These are phyloP conservation scores for Diaporthe destruens DNA, from an alignment of 2,329 filamentous ascomycete genomes.

Conservation along the genomic window DNA sequence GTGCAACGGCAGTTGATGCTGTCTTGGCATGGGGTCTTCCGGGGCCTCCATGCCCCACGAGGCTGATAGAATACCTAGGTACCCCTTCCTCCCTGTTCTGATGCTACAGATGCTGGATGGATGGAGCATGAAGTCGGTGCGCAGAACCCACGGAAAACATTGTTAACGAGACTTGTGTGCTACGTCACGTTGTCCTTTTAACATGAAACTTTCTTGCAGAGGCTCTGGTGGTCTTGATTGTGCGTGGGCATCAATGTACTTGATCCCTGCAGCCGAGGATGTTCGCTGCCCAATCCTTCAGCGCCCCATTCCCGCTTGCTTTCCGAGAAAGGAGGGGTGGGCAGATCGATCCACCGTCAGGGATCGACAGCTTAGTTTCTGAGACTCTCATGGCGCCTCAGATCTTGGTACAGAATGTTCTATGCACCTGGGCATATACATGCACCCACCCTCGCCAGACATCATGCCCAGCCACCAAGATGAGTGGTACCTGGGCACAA, in stretches of 20 bases:
- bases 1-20: slow-evolving; percentile 26
- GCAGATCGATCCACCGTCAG: not conserved
- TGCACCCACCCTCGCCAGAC: not conserved
- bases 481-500: not conserved
- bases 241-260: not conserved
- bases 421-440: not conserved
- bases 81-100: not conserved
- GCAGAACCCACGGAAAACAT: slow-evolving; percentile 3
- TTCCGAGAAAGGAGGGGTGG: not conserved
- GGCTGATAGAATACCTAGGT: slow-evolving; percentile 14
- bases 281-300: not conserved
- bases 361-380: not conserved
- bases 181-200: slow-evolving; percentile 2
- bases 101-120: not conserved
- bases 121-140: slow-evolving; percentile 20
- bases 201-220: slow-evolving; percentile 20
- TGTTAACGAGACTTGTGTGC: not conserved
- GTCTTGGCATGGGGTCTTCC: slow-evolving; percentile 13
- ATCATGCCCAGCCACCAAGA: no score
- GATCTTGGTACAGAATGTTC: not conserved
- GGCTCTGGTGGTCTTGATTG: not conserved
- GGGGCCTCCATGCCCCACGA: not conserved
- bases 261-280: slow-evolving; percentile 12
- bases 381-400: not conserved
- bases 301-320: not conserved